Conservation (phyloP, 2,329 filamentous ascomycete genomes). For the Penicillium hesseltinei region DNA sequence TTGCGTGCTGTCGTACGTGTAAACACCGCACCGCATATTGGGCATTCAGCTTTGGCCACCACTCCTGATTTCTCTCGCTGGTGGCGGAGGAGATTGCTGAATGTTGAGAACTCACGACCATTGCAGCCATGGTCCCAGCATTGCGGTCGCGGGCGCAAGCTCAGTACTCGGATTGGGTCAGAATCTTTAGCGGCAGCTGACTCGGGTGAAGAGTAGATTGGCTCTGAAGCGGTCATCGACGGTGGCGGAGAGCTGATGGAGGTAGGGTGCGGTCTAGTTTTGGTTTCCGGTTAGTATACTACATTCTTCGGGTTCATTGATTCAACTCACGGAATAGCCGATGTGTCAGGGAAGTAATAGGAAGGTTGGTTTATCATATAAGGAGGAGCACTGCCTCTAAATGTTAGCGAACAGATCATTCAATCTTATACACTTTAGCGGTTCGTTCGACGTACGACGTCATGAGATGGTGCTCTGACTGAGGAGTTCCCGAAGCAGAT, state of each 20-base stretch:
- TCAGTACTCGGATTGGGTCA: constrained; percentile 65
- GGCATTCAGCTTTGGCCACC: constrained; percentile 82
- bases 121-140: constrained; percentile 98
- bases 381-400: constrained; percentile 25
- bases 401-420: constrained; percentile 12
- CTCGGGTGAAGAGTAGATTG: constrained; percentile 30
- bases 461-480: constrained; percentile 20
- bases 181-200: constrained; percentile 32
- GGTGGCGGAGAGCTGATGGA: constrained; percentile 30
- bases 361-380: constrained; percentile 36
- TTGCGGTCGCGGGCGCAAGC: constrained; percentile 83
- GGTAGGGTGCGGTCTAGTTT: constrained; percentile 22
- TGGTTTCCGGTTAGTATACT: constrained; percentile 11
- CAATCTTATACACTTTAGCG: background rate
- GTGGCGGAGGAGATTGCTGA: constrained; percentile 89
- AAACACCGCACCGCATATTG: constrained; percentile 89
- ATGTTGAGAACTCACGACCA: constrained; percentile 90
- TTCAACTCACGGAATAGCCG: constrained; percentile 31
- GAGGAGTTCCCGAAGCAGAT: constrained; percentile 1
- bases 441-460: constrained; percentile 16
- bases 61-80: constrained; percentile 93
- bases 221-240: constrained; percentile 23
- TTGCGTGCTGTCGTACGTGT: constrained; percentile 86
- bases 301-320: background rate
- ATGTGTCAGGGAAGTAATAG: constrained; percentile 35